Base-by-base conservation (phyloP, 768 basidiomycete genomes). In the Termitomyces heimii region DNA sequence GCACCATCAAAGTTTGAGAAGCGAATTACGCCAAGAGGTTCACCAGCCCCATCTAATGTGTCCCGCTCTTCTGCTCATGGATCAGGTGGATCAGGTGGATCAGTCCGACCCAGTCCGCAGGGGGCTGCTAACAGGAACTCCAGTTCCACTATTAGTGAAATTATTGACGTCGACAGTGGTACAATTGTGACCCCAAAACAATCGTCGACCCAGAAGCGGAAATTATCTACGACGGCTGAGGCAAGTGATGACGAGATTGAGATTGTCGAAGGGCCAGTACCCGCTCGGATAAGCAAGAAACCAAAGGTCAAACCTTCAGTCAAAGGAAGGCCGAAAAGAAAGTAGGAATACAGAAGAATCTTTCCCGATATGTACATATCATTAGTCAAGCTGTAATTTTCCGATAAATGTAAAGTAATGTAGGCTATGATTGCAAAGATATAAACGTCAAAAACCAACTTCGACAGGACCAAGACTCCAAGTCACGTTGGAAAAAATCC, bases 211-310 rank as follows among this genome's bases (percentile, higher is more conserved):
- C 64, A 67, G 13, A 90, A 89, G 67, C 76, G 88, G 22, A 86
- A 82, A 67, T 72, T 75, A 24, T 52, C 61, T 14, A 60, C 62
- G 14, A 60, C 64, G 4, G 63, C 70, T 24, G 60, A 68, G 5
- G 63, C 67, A 32, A 78, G 78, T 53, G 84, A 85, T 47, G 82
- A 84, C 57, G 84, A 85, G 26, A 67, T 81, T 16, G 81, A 82
- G 56, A 76, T 81, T 55, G 64, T 82, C 3, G 79, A 82, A 39
- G 82, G 78, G 0, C 73, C 82, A 10, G 59, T 74, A 8, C 56
- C 66, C 13, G 57, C 57, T 44, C 66, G 55, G 37, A 32, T 66
- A 24, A 56, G 48, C 31, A 73, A 70, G 58, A 78, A 73, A 62
- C 62, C 67, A 45, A 76, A 63, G 61, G 59, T 52, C 63, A 79